Base-by-base conservation (phyloP, 1,284 basidiomycete species). In the Moesziomyces sp. region DNA sequence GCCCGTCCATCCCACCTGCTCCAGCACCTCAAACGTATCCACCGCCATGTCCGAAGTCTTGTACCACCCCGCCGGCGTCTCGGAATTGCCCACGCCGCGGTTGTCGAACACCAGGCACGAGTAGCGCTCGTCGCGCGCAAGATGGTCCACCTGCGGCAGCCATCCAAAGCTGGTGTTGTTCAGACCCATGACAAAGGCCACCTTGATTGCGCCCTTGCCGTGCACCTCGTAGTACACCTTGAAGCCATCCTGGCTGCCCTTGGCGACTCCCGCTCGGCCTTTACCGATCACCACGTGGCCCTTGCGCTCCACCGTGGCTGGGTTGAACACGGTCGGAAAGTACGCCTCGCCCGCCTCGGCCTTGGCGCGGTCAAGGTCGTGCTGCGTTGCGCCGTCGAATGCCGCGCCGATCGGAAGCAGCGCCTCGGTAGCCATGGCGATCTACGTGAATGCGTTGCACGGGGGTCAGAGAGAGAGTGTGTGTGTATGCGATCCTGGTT, bases 91-190 rank as follows among this genome's bases (percentile, higher is more conserved):
- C 2, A 92, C 92, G 1, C 93, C 93, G 40, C 93, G 88, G 80
- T 96, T 94, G 83, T 96, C 93, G 75, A 94, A 92, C 0, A 93
- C 92, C 2, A 95, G 86, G 8, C 89, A 86, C 0, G 89, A 89
- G 65, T 90, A 86, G 19, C 68, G 63, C 1, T 75, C 59, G 11
- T 83, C 77, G 4, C 60, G 48, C 16, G 70, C 63, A 19, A 86
- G 83, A 52, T 83, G 62, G 43, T 79, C 66, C 14, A 86, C 79
- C 64, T 86, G 85, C 28, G 80, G 64, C 35, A 85, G 74, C 85
- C 85, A 86, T 21, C 80, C 70, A 46, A 79, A 83, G 54, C 80
- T 83, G 9, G 78, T 79, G 62, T 83, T 85, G 72, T 83, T 84
- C 16, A 85, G 57, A 13, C 85, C 85, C 85, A 85, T 81, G n/a